Base-by-base conservation (phyloP, 2,329 filamentous ascomycete genomes). In the Purpureocillium lavendulum region DNA sequence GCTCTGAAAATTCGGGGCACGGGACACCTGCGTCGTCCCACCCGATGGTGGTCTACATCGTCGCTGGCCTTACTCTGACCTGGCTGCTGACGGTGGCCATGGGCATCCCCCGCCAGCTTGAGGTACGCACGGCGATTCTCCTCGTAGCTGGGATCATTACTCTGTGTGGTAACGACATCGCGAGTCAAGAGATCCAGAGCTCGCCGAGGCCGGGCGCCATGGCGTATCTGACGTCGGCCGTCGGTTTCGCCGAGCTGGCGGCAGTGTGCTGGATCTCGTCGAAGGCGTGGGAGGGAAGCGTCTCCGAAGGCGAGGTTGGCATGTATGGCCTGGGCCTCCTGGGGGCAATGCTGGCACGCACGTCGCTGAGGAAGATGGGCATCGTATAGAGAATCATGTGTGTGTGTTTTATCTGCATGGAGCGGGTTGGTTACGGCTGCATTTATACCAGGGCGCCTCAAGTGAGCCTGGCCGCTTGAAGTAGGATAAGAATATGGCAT, bases 231-330 rank as follows among this genome's bases (percentile, higher is more conserved):
- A 43, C 52, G 10, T 56, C 58, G 8, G 48, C 49, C 4, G 29
- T 61, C 16, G 56, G 56, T 8, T 55, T 60, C 0, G 37, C 49
- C 1, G 60, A 63, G 42, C 40, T 63, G 7, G 52, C 54, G 1
- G 52, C 50, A 12, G 41, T 61, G 2, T 63, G 59, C 42, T 61
- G 58, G 57, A 47, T 60, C 4, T 57, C 45, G 2, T 57, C 53
- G 45, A 49, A 57, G 35, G 48, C 54, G 8, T 62, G 56, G 53
- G 50, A 47, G 30, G 48, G 45, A 3, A 45, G 48, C 7, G 29
- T 40, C 4, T 46, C 28, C 6, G 33, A 53, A 12, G 11, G 5
- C 4, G 10, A 10, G 10, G 47, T 54, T 9, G 48, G 43, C 1
- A 44, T 40, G 34, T 56, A 58, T 26, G 59, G 59, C 7, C 33